phyloP scores from a whole-genome alignment of 352 stramenopile species.

The Peronospora destructor region DNA sequence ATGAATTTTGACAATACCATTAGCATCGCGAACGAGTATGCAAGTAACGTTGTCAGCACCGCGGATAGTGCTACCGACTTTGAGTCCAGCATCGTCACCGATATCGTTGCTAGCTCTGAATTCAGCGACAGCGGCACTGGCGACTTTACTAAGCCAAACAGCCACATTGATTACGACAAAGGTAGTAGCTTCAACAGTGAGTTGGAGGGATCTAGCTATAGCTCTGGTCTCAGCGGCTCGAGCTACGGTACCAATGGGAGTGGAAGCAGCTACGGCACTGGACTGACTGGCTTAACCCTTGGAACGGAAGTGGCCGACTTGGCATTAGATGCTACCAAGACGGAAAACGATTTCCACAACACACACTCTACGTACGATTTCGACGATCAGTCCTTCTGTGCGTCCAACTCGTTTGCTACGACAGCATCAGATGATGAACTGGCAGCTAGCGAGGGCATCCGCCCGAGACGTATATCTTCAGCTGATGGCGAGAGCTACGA shows the following conservation, averaged over 20 bases:
- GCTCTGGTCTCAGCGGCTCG: conserved; percentile 18
- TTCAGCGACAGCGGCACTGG: conserved; percentile 14
- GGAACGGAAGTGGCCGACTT: conserved; percentile 15
- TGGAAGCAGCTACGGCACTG: conserved; percentile 21
- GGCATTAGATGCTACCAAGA: conserved; percentile 10
- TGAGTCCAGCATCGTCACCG: conserved; percentile 7
- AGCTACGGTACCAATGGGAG: conserved; percentile 23
- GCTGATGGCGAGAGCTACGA: conserved; percentile 64
- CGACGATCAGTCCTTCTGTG: conserved; percentile 28
- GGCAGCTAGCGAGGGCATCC: conserved; percentile 13
- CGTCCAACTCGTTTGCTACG: conserved; percentile 26
- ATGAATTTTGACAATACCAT: conserved; percentile 22
- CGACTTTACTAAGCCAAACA: conserved; percentile 16
- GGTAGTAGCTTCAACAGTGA: conserved; percentile 24
- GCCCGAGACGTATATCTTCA: conserved; percentile 39
- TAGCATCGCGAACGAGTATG: conserved; percentile 10
- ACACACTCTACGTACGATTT: conserved; percentile 44
- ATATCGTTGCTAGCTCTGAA: conserved; percentile 11
- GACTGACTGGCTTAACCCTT: background rate
- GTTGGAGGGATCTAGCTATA: conserved; percentile 26
- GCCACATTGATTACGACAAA: conserved; percentile 17
- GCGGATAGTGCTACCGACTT: conserved; percentile 16
- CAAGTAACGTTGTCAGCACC: conserved; percentile 12
- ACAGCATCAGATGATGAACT: conserved; percentile 23
- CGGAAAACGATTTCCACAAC: conserved; percentile 22